Conservation (phyloP, 805 yeast species). For the Monosporozyma unispora region DNA sequence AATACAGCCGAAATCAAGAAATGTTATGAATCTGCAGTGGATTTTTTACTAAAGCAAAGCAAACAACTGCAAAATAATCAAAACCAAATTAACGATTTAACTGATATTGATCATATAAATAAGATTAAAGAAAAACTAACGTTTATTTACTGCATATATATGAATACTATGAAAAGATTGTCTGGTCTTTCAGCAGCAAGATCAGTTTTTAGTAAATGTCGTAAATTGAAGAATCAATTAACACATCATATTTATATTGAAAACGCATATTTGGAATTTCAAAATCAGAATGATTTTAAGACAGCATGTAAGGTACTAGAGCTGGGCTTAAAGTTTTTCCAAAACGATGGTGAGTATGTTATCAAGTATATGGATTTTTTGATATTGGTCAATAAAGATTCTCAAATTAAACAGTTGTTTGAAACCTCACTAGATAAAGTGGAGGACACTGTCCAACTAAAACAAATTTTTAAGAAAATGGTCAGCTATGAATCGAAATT, state of each 20-base stretch:
- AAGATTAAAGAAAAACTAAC: conserved; percentile 36
- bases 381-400: conserved; percentile 57
- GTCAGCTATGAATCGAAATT: conserved; percentile 59
- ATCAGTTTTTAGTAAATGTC: conserved; percentile 55
- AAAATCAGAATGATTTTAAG: conserved; percentile 51
- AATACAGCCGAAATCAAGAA: conserved; percentile 42
- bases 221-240: conserved; percentile 45
- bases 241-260: conserved; percentile 75
- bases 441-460: conserved; percentile 29
- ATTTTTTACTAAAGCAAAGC: conserved; percentile 35
- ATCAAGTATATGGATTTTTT: conserved; percentile 65
- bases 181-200: conserved; percentile 69
- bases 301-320: conserved; percentile 73
- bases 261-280: conserved; percentile 72
- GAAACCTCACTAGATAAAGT: conserved; percentile 61
- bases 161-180: conserved; percentile 62
- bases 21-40: conserved; percentile 43
- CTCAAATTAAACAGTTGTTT: conserved; percentile 69
- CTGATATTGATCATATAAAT: conserved; percentile 4
- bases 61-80: conserved; percentile 12
- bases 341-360: conserved; percentile 51
- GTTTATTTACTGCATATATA: conserved; percentile 54
- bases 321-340: conserved; percentile 55
- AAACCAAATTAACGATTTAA: conserved; percentile 2
- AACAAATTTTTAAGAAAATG: conserved; percentile 47